Conservation (phyloP, 1,284 basidiomycete species). For the Ceratobasidium sp. region DNA sequence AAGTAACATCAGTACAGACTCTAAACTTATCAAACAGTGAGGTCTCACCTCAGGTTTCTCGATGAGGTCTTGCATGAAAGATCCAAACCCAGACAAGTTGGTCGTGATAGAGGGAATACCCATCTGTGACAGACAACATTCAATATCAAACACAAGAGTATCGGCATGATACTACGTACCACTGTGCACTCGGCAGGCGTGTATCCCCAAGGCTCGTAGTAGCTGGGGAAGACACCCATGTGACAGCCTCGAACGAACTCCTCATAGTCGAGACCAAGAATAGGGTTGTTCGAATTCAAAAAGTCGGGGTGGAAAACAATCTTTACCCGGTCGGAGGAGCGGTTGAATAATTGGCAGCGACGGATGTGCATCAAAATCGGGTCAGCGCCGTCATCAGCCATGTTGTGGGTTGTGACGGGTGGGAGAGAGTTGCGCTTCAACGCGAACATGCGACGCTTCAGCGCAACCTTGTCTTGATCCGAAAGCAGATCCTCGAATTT, state of each 20-base stretch:
- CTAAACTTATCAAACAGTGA: constrained; percentile 52
- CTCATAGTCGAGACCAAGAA: constrained; percentile 96
- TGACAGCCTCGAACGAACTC: constrained; percentile 99
- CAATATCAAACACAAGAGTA: constrained; percentile 37
- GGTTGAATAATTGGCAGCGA: constrained; percentile 91
- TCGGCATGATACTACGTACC: constrained; percentile 53
- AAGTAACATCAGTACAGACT: constrained; percentile 38
- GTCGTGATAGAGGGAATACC: constrained; percentile 97
- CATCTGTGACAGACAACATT: constrained; percentile 64
- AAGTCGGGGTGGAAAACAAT: constrained; percentile 99
- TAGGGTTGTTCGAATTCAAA: constrained; percentile 96
- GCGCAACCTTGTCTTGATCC: constrained; percentile 90
- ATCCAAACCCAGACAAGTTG: constrained; percentile 96
- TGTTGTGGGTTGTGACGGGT: constrained; percentile 96
- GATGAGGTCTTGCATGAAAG: constrained; percentile 99
- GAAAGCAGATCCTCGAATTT: constrained; percentile 81
- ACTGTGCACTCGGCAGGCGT: constrained; percentile 87
- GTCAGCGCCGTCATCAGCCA: constrained; percentile 90
- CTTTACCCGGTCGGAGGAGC: constrained; percentile 84
- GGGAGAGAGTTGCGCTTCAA: constrained; percentile 93
- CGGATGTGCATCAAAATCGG: constrained; percentile 96
- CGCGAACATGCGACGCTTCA: constrained; percentile 96
- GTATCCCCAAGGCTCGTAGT: constrained; percentile 94
- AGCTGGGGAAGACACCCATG: constrained; percentile 96
- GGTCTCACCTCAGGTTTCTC: constrained; percentile 66